Percentiles rank a stretch among this genome's conserved stretches.
Conservation (phyloP, 2,329 filamentous ascomycete genomes). For the Lomentospora prolificans region DNA sequence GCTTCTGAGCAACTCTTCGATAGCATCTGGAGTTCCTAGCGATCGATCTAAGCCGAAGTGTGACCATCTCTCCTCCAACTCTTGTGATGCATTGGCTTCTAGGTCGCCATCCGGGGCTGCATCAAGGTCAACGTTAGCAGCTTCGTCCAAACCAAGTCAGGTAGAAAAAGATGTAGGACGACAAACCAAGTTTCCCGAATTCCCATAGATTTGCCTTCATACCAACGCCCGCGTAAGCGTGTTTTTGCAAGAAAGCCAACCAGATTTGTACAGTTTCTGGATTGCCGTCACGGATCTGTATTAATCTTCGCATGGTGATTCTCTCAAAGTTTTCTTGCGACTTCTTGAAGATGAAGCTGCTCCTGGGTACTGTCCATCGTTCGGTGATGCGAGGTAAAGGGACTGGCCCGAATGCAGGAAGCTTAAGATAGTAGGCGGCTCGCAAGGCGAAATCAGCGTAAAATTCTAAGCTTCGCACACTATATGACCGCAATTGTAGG, state of each 20-base stretch:
- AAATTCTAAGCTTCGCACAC: conserved; percentile 80
- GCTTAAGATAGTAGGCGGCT: conserved; percentile 84
- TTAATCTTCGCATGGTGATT: conserved; percentile 72
- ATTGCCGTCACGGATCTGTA: conserved; percentile 88
- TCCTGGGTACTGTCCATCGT: conserved; percentile 85
- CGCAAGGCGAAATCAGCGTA: conserved; percentile 91
- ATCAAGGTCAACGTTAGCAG: neutral
- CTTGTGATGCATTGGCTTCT: conserved; percentile 12
- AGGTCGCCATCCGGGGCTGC: neutral
- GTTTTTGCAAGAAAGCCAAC: conserved; percentile 85
- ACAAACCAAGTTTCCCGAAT: conserved; percentile 55
- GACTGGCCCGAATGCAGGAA: conserved; percentile 76
- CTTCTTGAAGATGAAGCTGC: conserved; percentile 94
- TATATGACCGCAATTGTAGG: conserved; percentile 88
- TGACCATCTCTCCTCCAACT: conserved; percentile 42
- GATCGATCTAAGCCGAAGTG: conserved; percentile 44
- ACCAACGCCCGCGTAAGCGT: conserved; percentile 90
- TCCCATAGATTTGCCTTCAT: conserved; percentile 99
- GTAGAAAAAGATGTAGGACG: neutral
- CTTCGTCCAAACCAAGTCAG: neutral
- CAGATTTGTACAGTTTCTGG: conserved; percentile 82
- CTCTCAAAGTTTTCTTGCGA: conserved; percentile 96
- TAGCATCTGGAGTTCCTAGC: conserved; percentile 40
- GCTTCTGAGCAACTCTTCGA: conserved; percentile 46
- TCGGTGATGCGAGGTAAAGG: conserved; percentile 80